Evolutionary conservation across 2,329 filamentous ascomycete species (phyloP).

Genomic region (Periconia macrospinosa): DNA sequence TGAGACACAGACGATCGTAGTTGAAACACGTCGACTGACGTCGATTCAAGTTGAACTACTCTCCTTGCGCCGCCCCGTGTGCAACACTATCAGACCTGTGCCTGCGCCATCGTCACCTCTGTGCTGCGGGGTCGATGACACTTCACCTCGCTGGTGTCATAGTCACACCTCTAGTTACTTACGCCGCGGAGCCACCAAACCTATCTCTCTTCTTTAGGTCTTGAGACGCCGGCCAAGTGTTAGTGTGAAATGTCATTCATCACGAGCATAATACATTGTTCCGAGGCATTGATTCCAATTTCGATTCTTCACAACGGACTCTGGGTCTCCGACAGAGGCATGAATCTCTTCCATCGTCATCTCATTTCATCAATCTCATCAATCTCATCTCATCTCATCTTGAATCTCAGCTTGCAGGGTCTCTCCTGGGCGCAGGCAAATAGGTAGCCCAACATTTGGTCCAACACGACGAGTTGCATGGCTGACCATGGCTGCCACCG

Average conservation of each 20-base stretch:
- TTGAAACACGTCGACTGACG: slow-evolving; percentile 19
- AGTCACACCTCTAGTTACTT: too few species aligned
- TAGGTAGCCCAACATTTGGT: too few species aligned
- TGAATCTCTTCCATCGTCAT: too few species aligned
- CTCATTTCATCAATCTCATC: too few species aligned
- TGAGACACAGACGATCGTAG: slow-evolving; percentile 18
- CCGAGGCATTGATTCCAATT: too few species aligned
- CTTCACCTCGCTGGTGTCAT: too few species aligned
- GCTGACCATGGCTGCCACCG: not conserved
- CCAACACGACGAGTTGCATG: not conserved
- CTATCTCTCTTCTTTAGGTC: not conserved
- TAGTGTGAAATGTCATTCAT: too few species aligned
- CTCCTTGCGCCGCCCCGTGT: not conserved
- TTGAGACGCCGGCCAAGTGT: not conserved
- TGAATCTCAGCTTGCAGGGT: not conserved
- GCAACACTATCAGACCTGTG: not conserved
- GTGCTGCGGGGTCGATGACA: slow-evolving; percentile 6
- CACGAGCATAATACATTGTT: too few species aligned
- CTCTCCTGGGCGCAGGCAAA: not conserved
- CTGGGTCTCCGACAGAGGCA: too few species aligned
- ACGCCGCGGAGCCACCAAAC: not conserved
- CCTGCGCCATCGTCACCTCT: slow-evolving; percentile 1
- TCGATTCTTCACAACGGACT: too few species aligned
- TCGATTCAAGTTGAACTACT: slow-evolving; percentile 10
- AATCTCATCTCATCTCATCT: too few species aligned